A percentile compares a stretch with the other conserved stretches of the same genome.
Evolutionary conservation across 495 filamentous ascomycete genomes (phyloP).

Genomic region (Daldinia concentrica): DNA sequence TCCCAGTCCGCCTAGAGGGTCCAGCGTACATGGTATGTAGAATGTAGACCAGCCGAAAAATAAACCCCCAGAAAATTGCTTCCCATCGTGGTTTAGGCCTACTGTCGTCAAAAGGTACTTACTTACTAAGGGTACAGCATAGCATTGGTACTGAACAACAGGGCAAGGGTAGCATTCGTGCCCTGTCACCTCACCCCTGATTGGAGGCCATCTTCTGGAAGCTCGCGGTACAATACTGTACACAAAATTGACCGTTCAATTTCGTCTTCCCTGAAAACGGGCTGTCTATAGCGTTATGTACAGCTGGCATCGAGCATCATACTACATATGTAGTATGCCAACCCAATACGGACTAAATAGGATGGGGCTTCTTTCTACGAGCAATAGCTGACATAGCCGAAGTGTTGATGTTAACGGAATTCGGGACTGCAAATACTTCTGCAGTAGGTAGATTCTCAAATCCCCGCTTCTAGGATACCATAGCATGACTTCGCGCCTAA

Average conservation of each 20-base stretch:
- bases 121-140: conserved; percentile 21
- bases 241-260: conserved; percentile 28
- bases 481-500: not conserved
- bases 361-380: conserved; percentile 16
- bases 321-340: conserved; percentile 15
- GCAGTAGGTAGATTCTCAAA: conserved; percentile 10
- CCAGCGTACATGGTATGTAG: conserved; percentile 20
- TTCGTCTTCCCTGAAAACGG: conserved; percentile 21
- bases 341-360: conserved; percentile 8
- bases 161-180: conserved; percentile 33
- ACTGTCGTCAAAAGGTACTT: conserved; percentile 30
- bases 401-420: conserved; percentile 32
- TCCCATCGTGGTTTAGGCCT: conserved; percentile 44
- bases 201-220: conserved; percentile 45
- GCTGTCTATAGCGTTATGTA: conserved; percentile 14
- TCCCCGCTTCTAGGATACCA: conserved; percentile 18
- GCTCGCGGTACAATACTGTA: conserved; percentile 40
- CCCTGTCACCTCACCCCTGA: conserved; percentile 24
- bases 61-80: conserved; percentile 44
- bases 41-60: conserved; percentile 22
- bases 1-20: conserved; percentile 27
- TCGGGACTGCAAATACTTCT: conserved; percentile 14
- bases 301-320: conserved; percentile 12
- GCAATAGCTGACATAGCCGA: not conserved
- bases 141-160: conserved; percentile 17